phyloP scores from a whole-genome alignment of 2,329 filamentous ascomycete species.

The Coniella lustricola region DNA sequence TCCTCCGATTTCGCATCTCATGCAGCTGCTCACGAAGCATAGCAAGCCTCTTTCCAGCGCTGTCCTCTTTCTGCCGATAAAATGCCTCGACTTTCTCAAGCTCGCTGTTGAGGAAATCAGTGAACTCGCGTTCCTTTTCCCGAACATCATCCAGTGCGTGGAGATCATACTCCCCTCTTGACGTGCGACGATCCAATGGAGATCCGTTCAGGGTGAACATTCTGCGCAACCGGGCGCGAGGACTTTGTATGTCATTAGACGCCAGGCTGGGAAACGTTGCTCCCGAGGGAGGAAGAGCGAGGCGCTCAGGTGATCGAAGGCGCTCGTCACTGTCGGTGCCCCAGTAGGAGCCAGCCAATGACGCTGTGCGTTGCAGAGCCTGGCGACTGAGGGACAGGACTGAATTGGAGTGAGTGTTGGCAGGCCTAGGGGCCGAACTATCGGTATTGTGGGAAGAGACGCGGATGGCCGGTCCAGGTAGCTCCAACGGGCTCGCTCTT shows the following conservation, averaged over 20 bases:
- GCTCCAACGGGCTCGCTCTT: conserved; percentile 35
- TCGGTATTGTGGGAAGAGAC: conserved; percentile 28
- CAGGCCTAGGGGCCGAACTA: not conserved
- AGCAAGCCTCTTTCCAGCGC: conserved; percentile 66
- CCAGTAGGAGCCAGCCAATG: conserved; percentile 20
- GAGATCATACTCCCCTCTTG: conserved; percentile 36
- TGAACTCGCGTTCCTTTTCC: conserved; percentile 75
- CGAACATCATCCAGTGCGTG: conserved; percentile 49
- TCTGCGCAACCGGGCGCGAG: conserved; percentile 28
- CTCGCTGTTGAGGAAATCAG: conserved; percentile 74
- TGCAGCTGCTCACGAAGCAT: conserved; percentile 78
- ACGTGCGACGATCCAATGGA: conserved; percentile 26
- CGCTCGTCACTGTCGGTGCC: not conserved
- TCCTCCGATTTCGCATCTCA: conserved; percentile 80
- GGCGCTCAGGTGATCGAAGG: not conserved
- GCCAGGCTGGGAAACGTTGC: conserved; percentile 17
- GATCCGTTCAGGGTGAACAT: conserved; percentile 32
- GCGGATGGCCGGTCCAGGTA: conserved; percentile 47
- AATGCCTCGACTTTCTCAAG: conserved; percentile 89
- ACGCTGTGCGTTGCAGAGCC: conserved; percentile 30
- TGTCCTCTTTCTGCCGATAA: conserved; percentile 80
- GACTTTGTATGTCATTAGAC: conserved; percentile 21
- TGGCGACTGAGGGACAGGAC: conserved; percentile 21
- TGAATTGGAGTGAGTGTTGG: conserved; percentile 6
- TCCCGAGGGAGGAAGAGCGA: conserved; percentile 1